A percentile compares a stretch with the other conserved stretches of the same genome.
phyloP scores from a whole-genome alignment of 2,329 filamentous ascomycete species.

The Microdochium paspali region DNA sequence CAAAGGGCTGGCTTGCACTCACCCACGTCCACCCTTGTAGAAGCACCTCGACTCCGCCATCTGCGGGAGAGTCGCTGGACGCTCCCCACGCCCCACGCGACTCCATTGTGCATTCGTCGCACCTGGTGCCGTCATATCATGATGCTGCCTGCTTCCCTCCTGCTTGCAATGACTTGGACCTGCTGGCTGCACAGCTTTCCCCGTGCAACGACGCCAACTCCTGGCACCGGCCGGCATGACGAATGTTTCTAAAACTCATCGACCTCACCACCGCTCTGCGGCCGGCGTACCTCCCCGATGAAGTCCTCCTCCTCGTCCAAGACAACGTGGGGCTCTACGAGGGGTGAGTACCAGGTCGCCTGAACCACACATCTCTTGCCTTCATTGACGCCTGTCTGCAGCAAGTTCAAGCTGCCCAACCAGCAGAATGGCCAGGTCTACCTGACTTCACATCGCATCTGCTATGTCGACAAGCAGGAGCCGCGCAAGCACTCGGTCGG shows the following conservation, averaged over 20 bases:
- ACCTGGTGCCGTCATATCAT: neutral
- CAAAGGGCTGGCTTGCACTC: no score
- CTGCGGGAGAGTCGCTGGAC: no score
- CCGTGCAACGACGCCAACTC: neutral
- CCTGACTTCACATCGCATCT: constrained; percentile 87
- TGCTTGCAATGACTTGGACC: neutral
- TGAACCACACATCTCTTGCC: constrained; percentile 1
- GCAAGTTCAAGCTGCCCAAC: constrained; percentile 89
- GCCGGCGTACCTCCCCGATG: constrained; percentile 85
- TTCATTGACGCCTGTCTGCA: constrained; percentile 24
- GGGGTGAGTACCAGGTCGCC: constrained; percentile 53
- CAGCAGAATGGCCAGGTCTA: constrained; percentile 96
- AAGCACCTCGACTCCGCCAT: no score
- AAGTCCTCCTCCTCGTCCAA: constrained; percentile 91
- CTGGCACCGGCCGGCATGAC: constrained; percentile 38
- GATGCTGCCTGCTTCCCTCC: neutral
- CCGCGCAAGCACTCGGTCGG: constrained; percentile 78
- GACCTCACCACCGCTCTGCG: constrained; percentile 94
- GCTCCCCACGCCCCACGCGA: no score
- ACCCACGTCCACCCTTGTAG: no score
- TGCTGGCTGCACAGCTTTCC: neutral
- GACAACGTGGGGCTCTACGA: constrained; percentile 96
- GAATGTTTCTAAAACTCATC: constrained; percentile 94
- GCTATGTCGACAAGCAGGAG: constrained; percentile 85
- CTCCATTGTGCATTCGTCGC: neutral